Evolutionary conservation across 768 basidiomycete species (phyloP).

Genomic region (Lentinula boryana): DNA sequence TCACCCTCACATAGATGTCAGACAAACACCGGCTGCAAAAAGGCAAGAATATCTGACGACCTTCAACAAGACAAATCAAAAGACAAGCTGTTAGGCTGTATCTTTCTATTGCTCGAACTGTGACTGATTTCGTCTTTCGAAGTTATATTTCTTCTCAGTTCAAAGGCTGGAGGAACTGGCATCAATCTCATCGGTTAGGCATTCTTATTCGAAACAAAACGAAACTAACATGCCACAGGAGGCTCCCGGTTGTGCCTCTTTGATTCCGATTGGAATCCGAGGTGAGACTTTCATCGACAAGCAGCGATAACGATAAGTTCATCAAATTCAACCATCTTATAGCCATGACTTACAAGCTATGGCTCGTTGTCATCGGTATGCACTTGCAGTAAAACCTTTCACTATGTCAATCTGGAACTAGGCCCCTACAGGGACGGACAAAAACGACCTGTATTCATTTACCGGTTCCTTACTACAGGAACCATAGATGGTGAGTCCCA

Average conservation of each 20-base stretch:
- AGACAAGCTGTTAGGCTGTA: slow-evolving; percentile 37
- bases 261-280: slow-evolving; percentile 95
- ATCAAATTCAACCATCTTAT: background rate
- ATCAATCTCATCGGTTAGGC: slow-evolving; percentile 80
- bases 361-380: slow-evolving; percentile 90
- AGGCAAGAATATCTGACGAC: slow-evolving; percentile 82
- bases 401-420: slow-evolving; percentile 4
- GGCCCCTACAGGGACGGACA: slow-evolving; percentile 73
- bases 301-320: background rate
- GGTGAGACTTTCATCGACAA: slow-evolving; percentile 29
- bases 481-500: slow-evolving; percentile 73
- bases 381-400: background rate
- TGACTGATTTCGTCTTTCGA: background rate
- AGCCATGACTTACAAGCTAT: slow-evolving; percentile 95
- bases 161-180: slow-evolving; percentile 94
- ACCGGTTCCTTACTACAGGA: slow-evolving; percentile 79
- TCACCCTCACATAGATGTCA: slow-evolving; percentile 19
- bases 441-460: slow-evolving; percentile 85
- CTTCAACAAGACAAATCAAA: slow-evolving; percentile 79
- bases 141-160: slow-evolving; percentile 91
- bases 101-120: background rate
- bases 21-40: slow-evolving; percentile 71
- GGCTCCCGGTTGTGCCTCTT: slow-evolving; percentile 83
- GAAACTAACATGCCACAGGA: slow-evolving; percentile 22
- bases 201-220: background rate